A percentile compares a stretch with the other conserved stretches of the same genome.
Evolutionary conservation across 305 asterid species (phyloP).

Genomic region (Fraxinus angustifolia): DNA sequence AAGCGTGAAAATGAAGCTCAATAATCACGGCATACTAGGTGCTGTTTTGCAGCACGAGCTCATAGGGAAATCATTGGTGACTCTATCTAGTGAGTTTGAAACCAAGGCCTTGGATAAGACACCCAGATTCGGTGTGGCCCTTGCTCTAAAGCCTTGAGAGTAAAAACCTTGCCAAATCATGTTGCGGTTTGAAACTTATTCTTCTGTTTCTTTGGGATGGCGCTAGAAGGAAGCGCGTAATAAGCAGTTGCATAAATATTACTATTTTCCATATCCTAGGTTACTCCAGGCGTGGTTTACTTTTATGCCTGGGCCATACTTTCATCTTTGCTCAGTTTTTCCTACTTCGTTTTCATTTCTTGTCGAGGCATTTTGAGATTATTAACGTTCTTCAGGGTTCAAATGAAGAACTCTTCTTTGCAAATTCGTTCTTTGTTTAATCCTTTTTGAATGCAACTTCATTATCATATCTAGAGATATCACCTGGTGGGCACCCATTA

Average conservation of each 20-base stretch:
- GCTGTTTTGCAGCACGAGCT: slow-evolving; percentile 53
- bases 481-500: background rate
- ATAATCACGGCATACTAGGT: slow-evolving; percentile 52
- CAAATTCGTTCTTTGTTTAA: background rate
- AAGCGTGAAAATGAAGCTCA: slow-evolving; percentile 43
- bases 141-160: slow-evolving; percentile 49
- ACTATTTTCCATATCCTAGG: slow-evolving; percentile 24
- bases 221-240: slow-evolving; percentile 31
- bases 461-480: background rate
- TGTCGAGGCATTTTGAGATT: slow-evolving; percentile 20
- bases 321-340: slow-evolving; percentile 18
- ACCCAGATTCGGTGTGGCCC: slow-evolving; percentile 52
- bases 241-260: slow-evolving; percentile 37
- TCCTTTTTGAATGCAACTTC: background rate
- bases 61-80: slow-evolving; percentile 40
- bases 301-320: slow-evolving; percentile 23
- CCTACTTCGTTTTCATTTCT: background rate
- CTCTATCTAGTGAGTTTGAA: slow-evolving; percentile 49
- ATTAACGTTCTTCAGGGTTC: slow-evolving; percentile 27
- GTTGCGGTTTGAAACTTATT: slow-evolving; percentile 5
- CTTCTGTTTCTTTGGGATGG: slow-evolving; percentile 14
- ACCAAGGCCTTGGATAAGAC: slow-evolving; percentile 58
- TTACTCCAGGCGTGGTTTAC: slow-evolving; percentile 22
- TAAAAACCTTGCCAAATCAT: background rate
- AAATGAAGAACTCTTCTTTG: slow-evolving; percentile 16